Base-by-base conservation (phyloP, 1,284 basidiomycete species). In the Fistulinella cinereoalba region DNA sequence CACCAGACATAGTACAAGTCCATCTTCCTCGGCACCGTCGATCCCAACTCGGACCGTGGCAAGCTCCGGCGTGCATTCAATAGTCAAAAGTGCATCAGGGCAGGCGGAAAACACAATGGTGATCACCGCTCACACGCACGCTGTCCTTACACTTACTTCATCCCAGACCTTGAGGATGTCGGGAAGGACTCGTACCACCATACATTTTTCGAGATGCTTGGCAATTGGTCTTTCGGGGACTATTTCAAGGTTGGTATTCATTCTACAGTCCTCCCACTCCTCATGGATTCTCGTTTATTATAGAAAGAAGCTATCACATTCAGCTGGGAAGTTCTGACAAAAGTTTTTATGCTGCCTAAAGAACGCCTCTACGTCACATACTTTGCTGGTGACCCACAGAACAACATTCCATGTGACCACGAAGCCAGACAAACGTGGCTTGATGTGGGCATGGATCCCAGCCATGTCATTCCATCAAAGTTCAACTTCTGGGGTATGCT, bases 191-290 rank as follows among this genome's bases (percentile, higher is more conserved):
- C 90, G 2, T 94, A 94, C 65, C 92, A 92, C 59, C 88, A 97
- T 69, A 99, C 97, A 3, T 99, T 99, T 74, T 99, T 99, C 65
- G 96, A 99, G 72, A 99, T 99, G 96, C 73, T 99, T 53, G 96
- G 96, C 37, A 99, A 99, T 71, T 99, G 96, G 96, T 97, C 94
- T 10, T 99, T 99, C 60, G 96, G 96, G 6, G 92, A 99, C 70
- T 99, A 99, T 73, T 99, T 99, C 82, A 99, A 99, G 82, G 92
- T 83, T 45, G 41, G 47, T 33, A 51, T 52, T 33, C 29, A 39
- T 39, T 29, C 10, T 44, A 27, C 16, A 7, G 37, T 21, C 25
- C 16, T 22, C 23, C 7, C 8, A 28, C 16, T 40, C 22, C 43
- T 42, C 39, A 48, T 33, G 51, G 16, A 2, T 22, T 29, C 37